Evolutionary conservation across 2,329 filamentous ascomycete genomes (phyloP).

Genomic region (Mycosphaerella sp.): DNA sequence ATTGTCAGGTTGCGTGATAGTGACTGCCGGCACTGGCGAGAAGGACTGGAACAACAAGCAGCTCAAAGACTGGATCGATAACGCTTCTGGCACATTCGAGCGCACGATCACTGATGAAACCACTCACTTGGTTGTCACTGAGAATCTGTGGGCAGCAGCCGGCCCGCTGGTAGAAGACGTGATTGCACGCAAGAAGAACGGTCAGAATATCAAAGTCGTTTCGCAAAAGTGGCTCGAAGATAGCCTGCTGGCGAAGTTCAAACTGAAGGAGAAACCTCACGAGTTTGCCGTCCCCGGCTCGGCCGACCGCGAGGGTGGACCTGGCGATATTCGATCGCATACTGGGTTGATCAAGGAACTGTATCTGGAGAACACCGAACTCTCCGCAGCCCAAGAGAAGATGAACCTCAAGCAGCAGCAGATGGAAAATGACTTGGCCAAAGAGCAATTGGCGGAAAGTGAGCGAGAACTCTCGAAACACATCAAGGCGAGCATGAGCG

Average conservation of each 20-base stretch:
- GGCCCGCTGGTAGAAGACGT: constrained; percentile 12
- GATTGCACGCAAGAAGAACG: constrained; percentile 11
- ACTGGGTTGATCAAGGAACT: constrained; percentile 26
- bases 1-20: constrained; percentile 18
- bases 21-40: constrained; percentile 11
- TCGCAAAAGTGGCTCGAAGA: constrained; percentile 45
- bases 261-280: constrained; percentile 20
- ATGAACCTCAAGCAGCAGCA: constrained; percentile 28
- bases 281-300: constrained; percentile 1
- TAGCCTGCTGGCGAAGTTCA: constrained; percentile 36
- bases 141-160: constrained; percentile 48
- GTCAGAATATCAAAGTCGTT: constrained; percentile 33
- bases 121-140: constrained; percentile 67
- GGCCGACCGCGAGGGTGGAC: constrained; percentile 30
- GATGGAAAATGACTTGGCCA: constrained; percentile 23
- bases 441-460: constrained; percentile 14
- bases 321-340: constrained; percentile 19
- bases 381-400: constrained; percentile 19
- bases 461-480: constrained; percentile 1
- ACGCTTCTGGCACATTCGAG: constrained; percentile 52
- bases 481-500: constrained; percentile 23
- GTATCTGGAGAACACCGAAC: constrained; percentile 34
- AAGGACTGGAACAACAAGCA: constrained; percentile 18
- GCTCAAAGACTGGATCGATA: constrained; percentile 58
- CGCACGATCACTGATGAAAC: constrained; percentile 50